phyloP scores from a whole-genome alignment of 331 rosid species.

The Malus hybrid region DNA sequence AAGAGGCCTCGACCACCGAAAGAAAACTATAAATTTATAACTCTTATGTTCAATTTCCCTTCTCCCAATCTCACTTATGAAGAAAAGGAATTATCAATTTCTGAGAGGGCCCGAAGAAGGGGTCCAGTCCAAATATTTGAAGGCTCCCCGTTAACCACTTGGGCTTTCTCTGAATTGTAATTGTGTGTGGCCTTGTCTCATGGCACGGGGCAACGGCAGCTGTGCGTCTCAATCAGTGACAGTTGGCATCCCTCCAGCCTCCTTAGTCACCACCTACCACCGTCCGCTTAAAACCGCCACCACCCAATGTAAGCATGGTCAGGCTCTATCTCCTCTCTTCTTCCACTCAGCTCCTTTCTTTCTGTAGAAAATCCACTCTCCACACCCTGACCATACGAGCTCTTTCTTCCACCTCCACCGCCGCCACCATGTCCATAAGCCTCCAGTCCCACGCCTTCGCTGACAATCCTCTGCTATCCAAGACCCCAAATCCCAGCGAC shows the following conservation, averaged over 20 bases:
- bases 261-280: conserved; percentile 1
- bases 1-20: accelerated
- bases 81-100: no score
- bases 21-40: no score
- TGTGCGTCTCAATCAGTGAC: background rate
- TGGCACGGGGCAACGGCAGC: background rate
- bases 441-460: conserved; percentile 62
- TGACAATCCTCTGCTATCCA: conserved; percentile 51
- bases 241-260: conserved; percentile 12
- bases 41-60: no score
- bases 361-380: conserved; percentile 5
- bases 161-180: background rate
- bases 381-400: conserved; percentile 9
- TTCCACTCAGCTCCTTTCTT: conserved; percentile 12
- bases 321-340: conserved; percentile 24
- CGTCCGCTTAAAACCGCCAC: background rate
- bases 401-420: conserved; percentile 11
- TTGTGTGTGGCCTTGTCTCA: background rate
- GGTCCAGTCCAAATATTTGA: background rate
- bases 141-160: background rate
- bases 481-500: conserved; percentile 42
- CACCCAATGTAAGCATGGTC: conserved; percentile 22
- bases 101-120: background rate
- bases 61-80: no score
- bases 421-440: conserved; percentile 46